Evolutionary conservation across 495 filamentous ascomycete genomes (phyloP), one percentile per base, ranked within the genome.

Genomic region (Talaromyces adpressus): DNA sequence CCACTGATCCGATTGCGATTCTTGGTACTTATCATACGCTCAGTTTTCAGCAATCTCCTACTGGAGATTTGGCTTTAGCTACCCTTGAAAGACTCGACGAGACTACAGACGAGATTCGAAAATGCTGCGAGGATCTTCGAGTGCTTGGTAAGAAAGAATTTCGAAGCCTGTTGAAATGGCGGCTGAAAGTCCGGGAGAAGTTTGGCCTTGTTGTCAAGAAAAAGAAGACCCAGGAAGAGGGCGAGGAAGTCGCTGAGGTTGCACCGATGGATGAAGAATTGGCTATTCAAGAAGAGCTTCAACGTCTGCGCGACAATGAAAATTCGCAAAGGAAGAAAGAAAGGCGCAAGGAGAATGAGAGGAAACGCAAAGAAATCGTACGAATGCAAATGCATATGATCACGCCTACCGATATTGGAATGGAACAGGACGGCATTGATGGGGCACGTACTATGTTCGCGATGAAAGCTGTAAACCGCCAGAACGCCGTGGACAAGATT

Each of bases 331-430:
- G 86, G 73, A 96, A 93, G 77, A 86, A 89, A 63, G 89, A 92
- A 68, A 80, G 88, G 63, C 80, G 91, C 64, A 87, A 83, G 67
- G 91, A 93, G 45, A 97, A 97, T 65, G 93, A 96, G 73, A 86
- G 86, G 70, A 97, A 92, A 76, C 87, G 89, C 66, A 92, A 89
- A 72, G 93, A 96, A 62, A 93, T 96, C 61, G 80, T 93, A 30
- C 89, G 94, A 54, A 86, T 98, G 88, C 95, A 98, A 75, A 85
- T 98, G 80, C 85, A 97, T 74, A 98, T 98, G 95, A 91, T 87
- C 16, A 89, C 91, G 1, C 93, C 94, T 16, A 93, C 90, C 80
- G 95, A 98, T 64, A 95, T 98, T 66, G 94, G 94, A 66, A 87
- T 94, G 79, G 93, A 97, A 71, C 91, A 96, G 71, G 77, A 82